Percentiles rank a stretch among this genome's conserved stretches.
phyloP scores from a whole-genome alignment of 371 early-diverging fungal genomes.

The Mortierella sp. region DNA sequence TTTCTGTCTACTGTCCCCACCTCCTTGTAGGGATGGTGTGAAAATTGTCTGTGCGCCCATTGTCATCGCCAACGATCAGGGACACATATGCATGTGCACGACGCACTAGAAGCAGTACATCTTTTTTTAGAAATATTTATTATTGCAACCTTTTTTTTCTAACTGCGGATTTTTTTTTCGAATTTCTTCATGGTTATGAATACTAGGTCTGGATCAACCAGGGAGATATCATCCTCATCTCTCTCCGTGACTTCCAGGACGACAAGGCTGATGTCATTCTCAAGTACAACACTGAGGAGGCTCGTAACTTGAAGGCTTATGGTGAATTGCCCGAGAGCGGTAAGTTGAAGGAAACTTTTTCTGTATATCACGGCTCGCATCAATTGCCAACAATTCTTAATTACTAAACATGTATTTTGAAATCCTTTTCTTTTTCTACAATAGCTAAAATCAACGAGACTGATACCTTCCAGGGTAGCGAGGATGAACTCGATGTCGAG shows the following conservation, averaged over 20 bases:
- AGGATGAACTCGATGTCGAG: slow-evolving; percentile 89
- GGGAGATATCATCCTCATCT: slow-evolving; percentile 96
- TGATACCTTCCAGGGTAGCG: slow-evolving; percentile 77
- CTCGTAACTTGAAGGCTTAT: slow-evolving; percentile 94
- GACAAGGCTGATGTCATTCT: slow-evolving; percentile 97
- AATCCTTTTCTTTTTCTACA: slow-evolving; percentile 11
- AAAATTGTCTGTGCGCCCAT: slow-evolving; percentile 36
- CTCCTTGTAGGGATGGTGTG: slow-evolving; percentile 18
- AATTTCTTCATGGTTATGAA: background rate
- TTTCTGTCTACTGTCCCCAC: too few relatives aligned
- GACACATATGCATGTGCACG: background rate
- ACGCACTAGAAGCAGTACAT: background rate
- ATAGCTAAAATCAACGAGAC: slow-evolving; percentile 84
- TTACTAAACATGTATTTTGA: background rate
- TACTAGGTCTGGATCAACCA: slow-evolving; percentile 89
- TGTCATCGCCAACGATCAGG: background rate
- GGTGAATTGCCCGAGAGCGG: slow-evolving; percentile 97
- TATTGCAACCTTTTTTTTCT: background rate
- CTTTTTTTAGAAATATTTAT: slow-evolving; percentile 1
- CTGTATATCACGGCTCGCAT: background rate
- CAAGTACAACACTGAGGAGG: slow-evolving; percentile 98
- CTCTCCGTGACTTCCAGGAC: slow-evolving; percentile 97
- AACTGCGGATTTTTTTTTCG: background rate
- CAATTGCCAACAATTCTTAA: background rate
- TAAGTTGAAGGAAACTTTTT: slow-evolving; percentile 46